A percentile compares a stretch with the other conserved stretches of the same genome.
Evolutionary conservation across 352 stramenopile species (phyloP).

Genomic region (Thraustotheca clavata): DNA sequence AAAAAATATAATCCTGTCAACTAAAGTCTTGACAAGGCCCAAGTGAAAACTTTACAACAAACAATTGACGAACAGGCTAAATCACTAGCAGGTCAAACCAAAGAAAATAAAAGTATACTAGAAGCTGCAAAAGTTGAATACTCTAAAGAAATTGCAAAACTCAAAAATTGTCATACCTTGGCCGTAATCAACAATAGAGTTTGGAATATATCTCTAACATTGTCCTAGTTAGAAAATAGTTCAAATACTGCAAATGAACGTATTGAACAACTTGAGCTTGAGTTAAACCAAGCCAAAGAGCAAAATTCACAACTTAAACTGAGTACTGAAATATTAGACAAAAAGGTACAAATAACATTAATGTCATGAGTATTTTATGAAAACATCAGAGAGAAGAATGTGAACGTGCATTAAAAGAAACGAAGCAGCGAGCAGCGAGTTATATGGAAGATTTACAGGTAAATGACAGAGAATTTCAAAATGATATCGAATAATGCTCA

Average conservation of each 20-base stretch:
- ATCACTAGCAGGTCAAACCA: background rate
- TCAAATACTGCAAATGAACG: background rate
- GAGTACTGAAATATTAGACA: background rate
- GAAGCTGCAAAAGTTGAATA: slow-evolving; percentile 10
- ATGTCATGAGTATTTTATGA: background rate
- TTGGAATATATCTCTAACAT: background rate
- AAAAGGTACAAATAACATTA: background rate
- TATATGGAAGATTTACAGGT: slow-evolving; percentile 32
- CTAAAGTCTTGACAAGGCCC: slow-evolving; percentile 28
- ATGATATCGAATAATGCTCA: background rate
- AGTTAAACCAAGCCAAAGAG: background rate
- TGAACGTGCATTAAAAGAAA: slow-evolving; percentile 26
- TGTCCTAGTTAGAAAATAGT: background rate
- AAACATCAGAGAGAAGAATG: background rate
- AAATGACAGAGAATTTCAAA: background rate
- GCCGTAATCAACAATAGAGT: background rate
- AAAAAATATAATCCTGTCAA: slow-evolving; percentile 27
- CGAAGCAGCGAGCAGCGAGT: slow-evolving; percentile 30
- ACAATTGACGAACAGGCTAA: background rate
- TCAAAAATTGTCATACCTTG: background rate
- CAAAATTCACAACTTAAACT: slow-evolving; percentile 1
- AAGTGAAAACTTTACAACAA: slow-evolving; percentile 38
- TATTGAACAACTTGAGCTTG: background rate
- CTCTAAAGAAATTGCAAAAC: slow-evolving; percentile 4
- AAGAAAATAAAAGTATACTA: background rate